Evolutionary conservation across 176 grass and related monocot species (phyloP), one percentile per base, ranked within the genome.

Genomic region (Oryza glumipatula): DNA sequence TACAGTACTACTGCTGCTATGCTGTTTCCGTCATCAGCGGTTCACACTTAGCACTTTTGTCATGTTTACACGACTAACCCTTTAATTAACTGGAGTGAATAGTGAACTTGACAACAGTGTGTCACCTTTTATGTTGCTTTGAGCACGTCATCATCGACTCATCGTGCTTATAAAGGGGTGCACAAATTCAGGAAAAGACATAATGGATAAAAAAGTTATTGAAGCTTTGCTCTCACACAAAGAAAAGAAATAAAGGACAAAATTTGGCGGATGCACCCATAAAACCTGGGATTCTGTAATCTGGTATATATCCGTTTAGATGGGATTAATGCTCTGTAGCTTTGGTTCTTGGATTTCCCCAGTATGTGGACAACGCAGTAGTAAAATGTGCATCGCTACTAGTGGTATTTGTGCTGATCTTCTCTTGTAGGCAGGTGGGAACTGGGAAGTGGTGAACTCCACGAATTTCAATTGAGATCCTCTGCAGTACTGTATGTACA

Each of bases 201-300:
- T 26, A 44, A 44, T 64, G 36, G 44, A 71, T 39, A 48, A 7
- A 79, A 79, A 77, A 87, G 33, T 56, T 65, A 51, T 16, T 17
- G 76, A 83, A 61, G 72, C 80, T 87, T 91, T 52, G 63, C 3
- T 5, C 79, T 83, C 80, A 90, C 89, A 84, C 74, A 65, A 80
- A 79, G 80, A 64, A 79, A 84, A 54, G 16, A 56, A 36, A 63
- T 6, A 12, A 51, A 76, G 76, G 76, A 32, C 48, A 41, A 47
- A 47, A 52, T 61, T 79, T 0, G 79, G 73, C 63, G 68, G 80
- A 79, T 68, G 61, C 60, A 17, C 48, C 38, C 61, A 19, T 9
- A 73, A 84, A 89, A 7, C 61, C 65, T 69, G 24, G 82, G 61
- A 88, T 73, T 58, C 54, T 21, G 54, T 21, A 58, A 21, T 2